Evolutionary conservation across 2,329 filamentous ascomycete genomes (phyloP).

Genomic region (Colletotrichum sp.): DNA sequence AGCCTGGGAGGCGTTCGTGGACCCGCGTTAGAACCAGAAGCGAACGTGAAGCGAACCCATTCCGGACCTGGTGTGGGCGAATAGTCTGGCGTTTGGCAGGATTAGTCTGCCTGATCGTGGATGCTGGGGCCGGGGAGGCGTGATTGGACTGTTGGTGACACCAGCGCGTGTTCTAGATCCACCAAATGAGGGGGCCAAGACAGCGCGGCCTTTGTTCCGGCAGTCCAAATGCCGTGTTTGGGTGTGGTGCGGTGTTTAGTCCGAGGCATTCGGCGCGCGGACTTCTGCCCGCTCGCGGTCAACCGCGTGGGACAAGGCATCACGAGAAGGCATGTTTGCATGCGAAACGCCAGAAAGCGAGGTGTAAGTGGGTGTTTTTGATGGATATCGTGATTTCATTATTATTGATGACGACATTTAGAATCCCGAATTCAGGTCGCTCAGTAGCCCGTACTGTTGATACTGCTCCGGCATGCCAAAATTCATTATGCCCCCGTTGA

Average conservation of each 20-base stretch:
- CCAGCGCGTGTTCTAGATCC: not conserved
- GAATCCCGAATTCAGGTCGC: slow-evolving; percentile 28
- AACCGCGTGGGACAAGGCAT: not conserved
- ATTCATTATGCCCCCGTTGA: slow-evolving; percentile 24
- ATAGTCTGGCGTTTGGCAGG: not conserved
- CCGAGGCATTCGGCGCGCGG: not conserved
- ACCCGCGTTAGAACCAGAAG: not conserved
- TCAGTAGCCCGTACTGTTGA: slow-evolving; percentile 28
- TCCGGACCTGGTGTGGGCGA: not conserved
- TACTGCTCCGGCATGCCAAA: slow-evolving; percentile 24
- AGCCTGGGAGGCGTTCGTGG: not conserved
- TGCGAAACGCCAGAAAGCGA: not conserved
- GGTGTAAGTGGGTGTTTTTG: not conserved
- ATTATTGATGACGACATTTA: not conserved
- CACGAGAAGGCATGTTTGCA: not conserved
- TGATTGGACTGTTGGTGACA: slow-evolving; percentile 2
- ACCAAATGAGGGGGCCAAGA: not conserved
- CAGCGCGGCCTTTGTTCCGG: slow-evolving; percentile 5
- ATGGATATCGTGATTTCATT: not conserved
- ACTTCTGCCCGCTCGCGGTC: not conserved
- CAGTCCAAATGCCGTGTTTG: not conserved
- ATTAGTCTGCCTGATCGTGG: not conserved
- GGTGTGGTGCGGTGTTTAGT: not conserved
- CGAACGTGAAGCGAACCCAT: not conserved
- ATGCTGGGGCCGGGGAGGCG: not conserved